phyloP scores from a whole-genome alignment of 768 basidiomycete species.

The Hygrophorus pudorinus region DNA sequence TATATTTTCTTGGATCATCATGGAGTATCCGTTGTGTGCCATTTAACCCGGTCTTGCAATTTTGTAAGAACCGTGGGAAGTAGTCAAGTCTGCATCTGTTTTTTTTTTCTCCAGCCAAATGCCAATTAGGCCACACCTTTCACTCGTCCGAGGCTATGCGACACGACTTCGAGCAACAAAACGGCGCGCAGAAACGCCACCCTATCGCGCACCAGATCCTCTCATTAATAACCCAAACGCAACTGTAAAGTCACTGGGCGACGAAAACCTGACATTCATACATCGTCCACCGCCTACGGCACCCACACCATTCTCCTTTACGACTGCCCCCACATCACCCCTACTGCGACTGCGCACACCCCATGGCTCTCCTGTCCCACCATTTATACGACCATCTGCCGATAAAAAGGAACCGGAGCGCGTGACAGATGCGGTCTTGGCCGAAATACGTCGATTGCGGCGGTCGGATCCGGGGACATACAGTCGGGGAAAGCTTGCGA shows the following conservation, averaged over 20 bases:
- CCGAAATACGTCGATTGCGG: slow-evolving; percentile 50
- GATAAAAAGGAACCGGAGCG: slow-evolving; percentile 26
- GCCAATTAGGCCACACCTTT: no score
- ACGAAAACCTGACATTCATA: slow-evolving; percentile 63
- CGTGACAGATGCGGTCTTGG: slow-evolving; percentile 42
- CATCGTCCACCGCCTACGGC: slow-evolving; percentile 78
- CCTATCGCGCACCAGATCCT: slow-evolving; percentile 50
- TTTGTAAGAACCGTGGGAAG: no score
- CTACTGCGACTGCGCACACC: slow-evolving; percentile 37
- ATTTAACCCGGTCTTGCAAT: no score
- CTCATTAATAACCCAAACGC: slow-evolving; percentile 43
- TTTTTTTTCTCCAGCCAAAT: no score
- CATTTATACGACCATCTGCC: slow-evolving; percentile 32
- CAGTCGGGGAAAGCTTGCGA: slow-evolving; percentile 59
- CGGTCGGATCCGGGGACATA: slow-evolving; percentile 45
- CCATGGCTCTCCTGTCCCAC: slow-evolving; percentile 32
- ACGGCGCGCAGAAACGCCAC: slow-evolving; percentile 42
- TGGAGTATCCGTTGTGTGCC: no score
- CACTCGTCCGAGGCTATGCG: slow-evolving; percentile 27
- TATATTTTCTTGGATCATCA: no score
- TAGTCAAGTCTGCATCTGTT: no score
- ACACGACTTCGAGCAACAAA: slow-evolving; percentile 39
- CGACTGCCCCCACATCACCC: slow-evolving; percentile 61
- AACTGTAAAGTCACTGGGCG: slow-evolving; percentile 36
- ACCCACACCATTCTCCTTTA: slow-evolving; percentile 63